Conservation (phyloP, 345 rosid species). For the Turritis glabra region DNA sequence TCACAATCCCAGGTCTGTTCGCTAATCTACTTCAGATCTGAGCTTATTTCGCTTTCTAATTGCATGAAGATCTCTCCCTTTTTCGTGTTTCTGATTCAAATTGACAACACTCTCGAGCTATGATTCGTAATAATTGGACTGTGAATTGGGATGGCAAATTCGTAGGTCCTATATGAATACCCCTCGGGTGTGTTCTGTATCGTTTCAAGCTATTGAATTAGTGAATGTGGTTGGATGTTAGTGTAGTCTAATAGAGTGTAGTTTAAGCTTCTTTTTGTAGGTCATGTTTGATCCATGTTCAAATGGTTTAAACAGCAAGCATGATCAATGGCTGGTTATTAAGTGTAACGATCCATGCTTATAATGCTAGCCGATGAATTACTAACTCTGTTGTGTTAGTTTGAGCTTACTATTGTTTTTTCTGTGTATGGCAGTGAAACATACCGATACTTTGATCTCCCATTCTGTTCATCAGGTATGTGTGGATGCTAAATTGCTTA, state of each 20-base stretch:
- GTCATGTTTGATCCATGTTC: background rate
- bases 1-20: conserved; percentile 59
- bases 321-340: background rate
- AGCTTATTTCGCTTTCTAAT: background rate
- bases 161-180: background rate
- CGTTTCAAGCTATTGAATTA: background rate
- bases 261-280: background rate
- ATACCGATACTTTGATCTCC: conserved; percentile 53
- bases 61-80: background rate
- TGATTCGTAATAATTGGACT: background rate
- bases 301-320: background rate
- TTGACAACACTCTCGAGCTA: background rate
- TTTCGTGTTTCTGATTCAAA: background rate
- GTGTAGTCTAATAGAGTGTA: background rate
- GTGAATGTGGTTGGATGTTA: background rate
- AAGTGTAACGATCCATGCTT: background rate
- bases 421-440: conserved; percentile 45
- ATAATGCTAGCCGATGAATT: background rate
- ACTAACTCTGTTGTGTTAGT: background rate
- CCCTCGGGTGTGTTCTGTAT: background rate
- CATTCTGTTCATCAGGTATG: conserved; percentile 56
- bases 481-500: background rate
- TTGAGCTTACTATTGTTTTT: too few species aligned
- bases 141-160: background rate
- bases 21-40: conserved; percentile 26